These are phyloP conservation scores for Jackrogersella multiformis DNA, from an alignment of 495 filamentous ascomycete genomes.

Conservation along the genomic window DNA sequence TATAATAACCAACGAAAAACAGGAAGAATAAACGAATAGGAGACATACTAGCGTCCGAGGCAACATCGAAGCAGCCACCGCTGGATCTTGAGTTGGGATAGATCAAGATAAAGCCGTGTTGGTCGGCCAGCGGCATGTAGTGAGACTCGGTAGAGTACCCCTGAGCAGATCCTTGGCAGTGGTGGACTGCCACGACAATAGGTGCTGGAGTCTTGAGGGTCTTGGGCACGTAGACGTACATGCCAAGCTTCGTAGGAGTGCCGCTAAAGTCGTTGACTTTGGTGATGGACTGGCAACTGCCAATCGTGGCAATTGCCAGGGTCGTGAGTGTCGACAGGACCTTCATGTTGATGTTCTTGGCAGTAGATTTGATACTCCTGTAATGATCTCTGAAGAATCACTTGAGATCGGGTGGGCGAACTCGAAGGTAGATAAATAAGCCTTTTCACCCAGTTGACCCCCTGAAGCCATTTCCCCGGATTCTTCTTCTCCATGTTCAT, in stretches of 20 bases:
- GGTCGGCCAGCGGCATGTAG: conserved; percentile 48
- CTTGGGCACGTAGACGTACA: conserved; percentile 66
- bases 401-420: conserved; percentile 17
- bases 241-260: conserved; percentile 56
- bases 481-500: conserved; percentile 2
- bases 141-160: conserved; percentile 59
- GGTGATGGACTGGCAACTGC: conserved; percentile 45
- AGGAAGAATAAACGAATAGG: neutral
- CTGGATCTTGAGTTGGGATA: conserved; percentile 52
- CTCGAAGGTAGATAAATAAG: conserved; percentile 30
- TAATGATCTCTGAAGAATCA: neutral
- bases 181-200: conserved; percentile 66
- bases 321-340: conserved; percentile 46
- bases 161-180: conserved; percentile 62
- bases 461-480: conserved; percentile 27
- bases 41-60: conserved; percentile 44
- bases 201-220: conserved; percentile 60
- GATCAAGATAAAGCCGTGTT: conserved; percentile 42
- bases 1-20: conserved; percentile 13
- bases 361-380: conserved; percentile 2
- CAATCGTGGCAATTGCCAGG: conserved; percentile 46
- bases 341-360: conserved; percentile 47
- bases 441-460: conserved; percentile 11
- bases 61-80: conserved; percentile 48
- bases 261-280: conserved; percentile 55